Evolutionary conservation across 2,329 filamentous ascomycete species (phyloP).

Genomic region (Sordariomycetes sp.): DNA sequence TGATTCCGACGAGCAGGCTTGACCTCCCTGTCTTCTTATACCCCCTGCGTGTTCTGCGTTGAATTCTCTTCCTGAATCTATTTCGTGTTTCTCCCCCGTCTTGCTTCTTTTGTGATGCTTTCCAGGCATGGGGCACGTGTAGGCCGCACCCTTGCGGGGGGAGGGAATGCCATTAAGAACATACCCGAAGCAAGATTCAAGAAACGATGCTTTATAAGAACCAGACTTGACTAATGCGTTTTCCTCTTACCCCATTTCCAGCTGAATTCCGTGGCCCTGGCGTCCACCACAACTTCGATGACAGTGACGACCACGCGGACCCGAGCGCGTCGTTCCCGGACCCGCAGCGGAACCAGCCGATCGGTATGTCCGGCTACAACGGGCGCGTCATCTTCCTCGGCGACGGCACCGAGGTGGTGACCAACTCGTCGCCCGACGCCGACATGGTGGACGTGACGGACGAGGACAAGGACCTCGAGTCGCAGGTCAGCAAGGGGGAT

Average conservation of each 20-base stretch:
- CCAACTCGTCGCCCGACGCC: constrained; percentile 69
- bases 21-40: not conserved
- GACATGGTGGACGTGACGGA: constrained; percentile 87
- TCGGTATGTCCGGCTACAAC: constrained; percentile 58
- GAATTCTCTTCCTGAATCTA: not conserved
- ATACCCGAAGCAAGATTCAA: not conserved
- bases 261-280: constrained; percentile 79
- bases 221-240: constrained; percentile 5
- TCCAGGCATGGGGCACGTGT: not conserved
- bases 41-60: constrained; percentile 5
- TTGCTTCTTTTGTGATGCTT: not conserved
- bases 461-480: constrained; percentile 77
- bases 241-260: constrained; percentile 23
- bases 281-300: constrained; percentile 73
- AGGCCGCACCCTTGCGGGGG: not conserved
- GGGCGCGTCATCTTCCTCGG: constrained; percentile 91
- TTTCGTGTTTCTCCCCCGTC: constrained; percentile 3
- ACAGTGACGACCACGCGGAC: constrained; percentile 67
- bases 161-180: not conserved
- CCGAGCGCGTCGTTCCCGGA: constrained; percentile 32
- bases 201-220: not conserved
- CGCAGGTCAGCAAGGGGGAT: constrained; percentile 59
- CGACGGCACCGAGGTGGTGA: constrained; percentile 86
- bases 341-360: constrained; percentile 36
- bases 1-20: constrained; percentile 23